Conservation (phyloP, 768 basidiomycete genomes). For the Tricholoma matsutake region DNA sequence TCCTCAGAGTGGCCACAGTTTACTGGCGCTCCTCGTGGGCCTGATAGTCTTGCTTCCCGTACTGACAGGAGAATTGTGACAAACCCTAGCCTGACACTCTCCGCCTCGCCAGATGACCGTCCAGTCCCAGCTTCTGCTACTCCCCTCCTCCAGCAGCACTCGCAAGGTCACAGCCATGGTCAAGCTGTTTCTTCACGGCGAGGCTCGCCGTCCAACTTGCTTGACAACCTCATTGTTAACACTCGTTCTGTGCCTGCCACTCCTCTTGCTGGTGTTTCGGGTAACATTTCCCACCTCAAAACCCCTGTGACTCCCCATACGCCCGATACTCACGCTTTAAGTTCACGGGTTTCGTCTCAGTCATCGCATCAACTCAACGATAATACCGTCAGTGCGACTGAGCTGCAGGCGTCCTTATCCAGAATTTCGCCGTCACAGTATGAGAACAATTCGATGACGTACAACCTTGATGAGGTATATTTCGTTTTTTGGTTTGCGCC, state of each 20-base stretch:
- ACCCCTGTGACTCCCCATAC: slow-evolving; percentile 67
- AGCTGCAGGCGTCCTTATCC: slow-evolving; percentile 72
- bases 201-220: slow-evolving; percentile 65
- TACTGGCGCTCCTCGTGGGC: slow-evolving; percentile 55
- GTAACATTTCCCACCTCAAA: slow-evolving; percentile 52
- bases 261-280: slow-evolving; percentile 58
- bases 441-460: slow-evolving; percentile 51
- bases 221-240: slow-evolving; percentile 57
- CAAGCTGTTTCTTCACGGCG: slow-evolving; percentile 61
- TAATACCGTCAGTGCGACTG: slow-evolving; percentile 44
- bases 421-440: slow-evolving; percentile 60
- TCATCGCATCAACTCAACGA: slow-evolving; percentile 49
- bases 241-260: slow-evolving; percentile 85
- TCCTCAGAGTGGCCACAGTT: slow-evolving; percentile 96
- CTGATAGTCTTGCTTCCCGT: slow-evolving; percentile 54
- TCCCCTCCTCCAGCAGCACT: slow-evolving; percentile 60
- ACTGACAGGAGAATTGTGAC: slow-evolving; percentile 70
- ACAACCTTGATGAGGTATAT: slow-evolving; percentile 61
- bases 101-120: slow-evolving; percentile 51
- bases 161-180: slow-evolving; percentile 45
- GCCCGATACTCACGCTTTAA: slow-evolving; percentile 55
- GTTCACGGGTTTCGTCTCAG: slow-evolving; percentile 57
- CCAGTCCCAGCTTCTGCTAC: slow-evolving; percentile 51
- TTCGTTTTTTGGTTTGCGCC: neutral
- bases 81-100: slow-evolving; percentile 67